Evolutionary conservation across 176 grass and related monocot genomes (phyloP), one percentile per base, ranked within the genome.

Genomic region (Triticum urartu): DNA sequence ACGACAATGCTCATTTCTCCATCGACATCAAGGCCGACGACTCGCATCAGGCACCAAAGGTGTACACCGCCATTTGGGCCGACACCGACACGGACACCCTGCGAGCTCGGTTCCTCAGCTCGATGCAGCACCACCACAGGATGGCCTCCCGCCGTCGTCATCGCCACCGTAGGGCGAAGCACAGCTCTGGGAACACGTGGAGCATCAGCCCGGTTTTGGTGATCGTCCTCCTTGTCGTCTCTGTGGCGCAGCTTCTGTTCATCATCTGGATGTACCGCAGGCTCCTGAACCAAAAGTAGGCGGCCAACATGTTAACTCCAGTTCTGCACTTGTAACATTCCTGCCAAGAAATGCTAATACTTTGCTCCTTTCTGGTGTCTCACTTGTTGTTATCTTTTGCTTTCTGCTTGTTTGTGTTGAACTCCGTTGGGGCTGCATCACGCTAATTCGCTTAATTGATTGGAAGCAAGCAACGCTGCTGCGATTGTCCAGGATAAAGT

Each of bases 231-330:
- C 86, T 92, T 35, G 14, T 90, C 56, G 39, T 95, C 76, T 84
- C 88, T 22, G 58, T 89, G 47, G 84, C 35, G 68, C 90, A 90
- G 79, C 78, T 95, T 5, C 40, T 92, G 39, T 77, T 95, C 42
- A 95, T 91, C 47, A 20, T 92, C 68, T 85, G 88, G 88, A 11
- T 95, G 63, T 75, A 87, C 45, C 68, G 67, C 56, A 81, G 69
- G 75, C 42, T 89, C 75, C 43, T 79, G 79, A 81, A 80, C 32
- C 62, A 86, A 90, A 73, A 79, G 18, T 81, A 91, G 47, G 64
- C 5, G 21, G 80, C 12, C 35, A 62, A 7, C 32, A 18, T 65
- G 60, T 47, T 47, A 52, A 20, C 10, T 36, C 25, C 28, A 81
- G 15, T 54, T 82, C 35, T 17, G 45, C 13, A 82, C 20, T 13